Base-by-base conservation (phyloP, 2,329 filamentous ascomycete genomes). In the Elsinoe fawcettii region DNA sequence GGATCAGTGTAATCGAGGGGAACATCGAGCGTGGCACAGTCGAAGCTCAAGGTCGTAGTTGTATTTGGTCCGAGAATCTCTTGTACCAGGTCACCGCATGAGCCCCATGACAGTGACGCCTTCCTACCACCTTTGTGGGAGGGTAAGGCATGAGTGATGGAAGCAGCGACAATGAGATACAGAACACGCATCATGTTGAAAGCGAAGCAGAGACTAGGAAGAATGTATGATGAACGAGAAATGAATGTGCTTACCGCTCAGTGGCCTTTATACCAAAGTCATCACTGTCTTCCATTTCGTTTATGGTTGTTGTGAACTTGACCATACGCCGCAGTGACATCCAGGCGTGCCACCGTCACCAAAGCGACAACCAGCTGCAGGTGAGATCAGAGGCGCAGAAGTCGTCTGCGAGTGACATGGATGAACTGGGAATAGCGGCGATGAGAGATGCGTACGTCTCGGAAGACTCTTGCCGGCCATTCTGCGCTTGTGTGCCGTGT, bases 21-120 rank as follows among this genome's bases (percentile, higher is more conserved):
- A 0, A 80, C 70, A 41, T 74, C 67, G 3, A 80, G 65, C 4
- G 73, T 69, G 16, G 77, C 75, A 60, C 78, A 80, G 61, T 77
- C 69, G 56, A 75, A 75, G 1, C 68, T 73, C 59, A 77, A 64
- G 76, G 79, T 7, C 1, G 37, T 23, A 6, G 36, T 51, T 12
- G 23, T 20, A 32, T 51, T 51, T 4, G 23, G 20, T 11, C 20
- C 20, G 7, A 51, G 25, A 9, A 51, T 34, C 25, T 37, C 49
- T 27, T 14, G 23, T 12, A 53, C 18, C 5, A 53, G 9, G n/a
- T 53, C 16, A 20, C 49, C 49, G 20, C 49, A 53, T 11, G 27
- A 32, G 5, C 30, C 49, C 32, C 49, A 53, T 20, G 37, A 7
- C 30, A 53, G 8, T 8, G 41, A 44, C 9, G 18, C 18, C 14